Conservation (phyloP, 2,329 filamentous ascomycete genomes). For the Leptographium procerum region DNA sequence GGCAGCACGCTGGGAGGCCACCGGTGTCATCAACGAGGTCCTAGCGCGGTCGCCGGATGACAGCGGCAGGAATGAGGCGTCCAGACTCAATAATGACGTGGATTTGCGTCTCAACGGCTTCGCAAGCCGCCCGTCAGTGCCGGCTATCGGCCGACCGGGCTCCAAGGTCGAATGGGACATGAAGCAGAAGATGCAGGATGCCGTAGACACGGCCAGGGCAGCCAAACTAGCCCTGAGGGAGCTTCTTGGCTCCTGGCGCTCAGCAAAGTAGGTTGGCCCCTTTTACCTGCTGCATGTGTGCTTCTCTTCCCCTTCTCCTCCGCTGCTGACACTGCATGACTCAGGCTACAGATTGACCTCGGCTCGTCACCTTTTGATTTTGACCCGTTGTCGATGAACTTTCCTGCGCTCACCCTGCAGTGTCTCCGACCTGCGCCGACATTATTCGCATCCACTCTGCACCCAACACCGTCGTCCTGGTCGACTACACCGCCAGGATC, state of each 20-base stretch:
- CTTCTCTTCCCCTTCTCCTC: not conserved
- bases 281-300: not conserved
- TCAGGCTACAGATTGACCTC: slow-evolving; percentile 34
- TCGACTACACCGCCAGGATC: slow-evolving; percentile 64
- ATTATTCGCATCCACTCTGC: slow-evolving; percentile 69
- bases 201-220: slow-evolving; percentile 67
- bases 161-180: slow-evolving; percentile 50
- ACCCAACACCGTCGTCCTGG: slow-evolving; percentile 69
- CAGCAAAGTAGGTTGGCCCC: slow-evolving; percentile 55
- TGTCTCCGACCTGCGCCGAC: slow-evolving; percentile 72
- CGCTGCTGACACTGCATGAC: not conserved
- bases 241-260: slow-evolving; percentile 67
- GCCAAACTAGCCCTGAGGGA: slow-evolving; percentile 78
- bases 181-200: slow-evolving; percentile 53
- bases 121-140: not conserved
- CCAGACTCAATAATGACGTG: slow-evolving; percentile 4
- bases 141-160: not conserved
- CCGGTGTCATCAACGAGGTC: slow-evolving; percentile 68
- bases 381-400: slow-evolving; percentile 74
- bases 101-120: not conserved
- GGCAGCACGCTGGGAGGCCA: slow-evolving; percentile 61
- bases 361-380: slow-evolving; percentile 59
- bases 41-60: slow-evolving; percentile 36
- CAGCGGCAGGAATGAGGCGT: slow-evolving; percentile 20
- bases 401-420: slow-evolving; percentile 72